Evolutionary conservation across 1,284 basidiomycete genomes (phyloP).

Genomic region (Polyporus tsugae): DNA sequence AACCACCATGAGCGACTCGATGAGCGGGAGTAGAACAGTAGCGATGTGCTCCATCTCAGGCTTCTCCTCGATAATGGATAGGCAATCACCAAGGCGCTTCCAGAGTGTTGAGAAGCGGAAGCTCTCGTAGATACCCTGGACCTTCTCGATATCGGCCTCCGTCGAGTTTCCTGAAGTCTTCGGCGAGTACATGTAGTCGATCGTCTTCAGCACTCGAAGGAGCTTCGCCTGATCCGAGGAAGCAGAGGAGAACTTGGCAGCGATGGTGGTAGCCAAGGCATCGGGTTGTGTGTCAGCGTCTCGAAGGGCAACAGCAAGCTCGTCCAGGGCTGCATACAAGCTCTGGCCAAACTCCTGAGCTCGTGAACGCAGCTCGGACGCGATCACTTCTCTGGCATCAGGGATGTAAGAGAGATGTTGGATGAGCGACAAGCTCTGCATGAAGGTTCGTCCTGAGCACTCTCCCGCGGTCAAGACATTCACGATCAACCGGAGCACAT

Average conservation of each 20-base stretch:
- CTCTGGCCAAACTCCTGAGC: conserved; percentile 87
- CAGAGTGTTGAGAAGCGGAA: conserved; percentile 90
- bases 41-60: conserved; percentile 87
- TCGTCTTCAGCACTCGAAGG: conserved; percentile 91
- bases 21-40: conserved; percentile 89
- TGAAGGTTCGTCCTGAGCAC: conserved; percentile 94
- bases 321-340: conserved; percentile 79
- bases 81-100: conserved; percentile 86
- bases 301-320: conserved; percentile 72
- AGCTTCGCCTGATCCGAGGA: conserved; percentile 95
- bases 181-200: conserved; percentile 93
- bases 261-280: conserved; percentile 69
- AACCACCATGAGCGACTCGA: conserved; percentile 97
- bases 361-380: conserved; percentile 84
- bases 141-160: conserved; percentile 78
- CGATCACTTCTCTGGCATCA: conserved; percentile 86
- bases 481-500: conserved; percentile 87
- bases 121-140: conserved; percentile 85
- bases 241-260: conserved; percentile 90
- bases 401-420: conserved; percentile 90
- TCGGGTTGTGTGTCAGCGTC: conserved; percentile 55
- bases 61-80: conserved; percentile 83
- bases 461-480: conserved; percentile 95
- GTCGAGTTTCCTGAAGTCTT: conserved; percentile 50
- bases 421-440: conserved; percentile 88